Percentiles rank a stretch among this genome's conserved stretches.
Conservation (phyloP, 2,329 filamentous ascomycete genomes). For the Thielaviopsis ethacetica region DNA sequence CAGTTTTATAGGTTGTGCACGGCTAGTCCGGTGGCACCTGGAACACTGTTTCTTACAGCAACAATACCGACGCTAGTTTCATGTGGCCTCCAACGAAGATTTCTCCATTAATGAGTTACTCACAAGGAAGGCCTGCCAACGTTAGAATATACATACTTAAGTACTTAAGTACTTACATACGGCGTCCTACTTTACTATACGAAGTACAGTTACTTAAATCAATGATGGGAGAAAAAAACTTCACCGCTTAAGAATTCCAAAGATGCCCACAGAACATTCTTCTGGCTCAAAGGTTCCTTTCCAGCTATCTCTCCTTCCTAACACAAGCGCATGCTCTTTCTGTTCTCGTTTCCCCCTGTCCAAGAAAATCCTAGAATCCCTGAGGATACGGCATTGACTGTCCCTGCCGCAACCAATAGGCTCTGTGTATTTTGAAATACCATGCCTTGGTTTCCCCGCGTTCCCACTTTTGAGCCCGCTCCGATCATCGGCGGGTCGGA, state of each 20-base stretch:
- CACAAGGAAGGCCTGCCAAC: neutral
- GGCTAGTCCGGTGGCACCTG: too few relatives aligned
- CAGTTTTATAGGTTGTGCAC: too few relatives aligned
- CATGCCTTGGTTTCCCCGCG: conserved; percentile 5
- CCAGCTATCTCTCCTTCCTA: neutral
- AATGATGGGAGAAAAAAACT: neutral
- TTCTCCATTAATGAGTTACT: neutral
- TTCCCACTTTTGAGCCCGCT: conserved; percentile 6
- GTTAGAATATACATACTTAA: too few relatives aligned
- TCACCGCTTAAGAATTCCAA: neutral
- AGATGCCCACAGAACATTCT: neutral
- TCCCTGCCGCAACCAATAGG: neutral
- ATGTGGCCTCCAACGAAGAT: neutral
- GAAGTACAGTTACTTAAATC: too few relatives aligned
- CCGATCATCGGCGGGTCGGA: conserved; percentile 6
- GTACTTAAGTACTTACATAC: too few relatives aligned
- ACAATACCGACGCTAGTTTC: neutral
- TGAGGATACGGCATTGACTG: neutral
- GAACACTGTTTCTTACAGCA: too few relatives aligned
- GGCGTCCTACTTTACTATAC: too few relatives aligned
- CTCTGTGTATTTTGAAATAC: conserved; percentile 7
- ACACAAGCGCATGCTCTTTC: neutral
- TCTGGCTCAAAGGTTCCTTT: neutral
- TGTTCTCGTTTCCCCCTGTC: neutral
- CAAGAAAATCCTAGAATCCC: neutral